These are phyloP conservation scores for Hypoxylon rubiginosum DNA, from an alignment of 2,329 filamentous ascomycete species.

Conservation along the genomic window DNA sequence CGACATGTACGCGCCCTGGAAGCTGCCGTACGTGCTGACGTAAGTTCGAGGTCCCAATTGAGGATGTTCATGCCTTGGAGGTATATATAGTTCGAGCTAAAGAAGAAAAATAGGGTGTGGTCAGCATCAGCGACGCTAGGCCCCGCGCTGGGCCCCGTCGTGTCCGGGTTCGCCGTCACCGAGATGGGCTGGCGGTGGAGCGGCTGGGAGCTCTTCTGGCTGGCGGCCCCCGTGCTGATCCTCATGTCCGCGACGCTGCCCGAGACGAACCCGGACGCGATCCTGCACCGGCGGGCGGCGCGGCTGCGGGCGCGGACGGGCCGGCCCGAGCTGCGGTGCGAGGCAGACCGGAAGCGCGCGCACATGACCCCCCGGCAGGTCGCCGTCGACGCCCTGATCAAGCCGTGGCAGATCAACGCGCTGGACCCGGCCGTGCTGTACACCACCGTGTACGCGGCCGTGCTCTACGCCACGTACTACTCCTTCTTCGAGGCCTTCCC, in stretches of 20 bases:
- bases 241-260: constrained; percentile 36
- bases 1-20: constrained; percentile 42
- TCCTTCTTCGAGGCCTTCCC: constrained; percentile 65
- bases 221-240: constrained; percentile 30
- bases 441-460: constrained; percentile 56
- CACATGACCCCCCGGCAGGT: constrained; percentile 39
- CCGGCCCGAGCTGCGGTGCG: constrained; percentile 28
- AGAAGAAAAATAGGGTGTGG: no score
- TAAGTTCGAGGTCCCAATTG: no score
- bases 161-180: constrained; percentile 36
- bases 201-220: constrained; percentile 39
- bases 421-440: constrained; percentile 54
- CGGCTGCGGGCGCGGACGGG: constrained; percentile 33
- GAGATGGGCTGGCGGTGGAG: constrained; percentile 37
- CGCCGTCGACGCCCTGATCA: constrained; percentile 42
- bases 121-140: constrained; percentile 32
- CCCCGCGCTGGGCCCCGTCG: constrained; percentile 35
- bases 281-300: constrained; percentile 37
- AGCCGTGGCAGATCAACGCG: constrained; percentile 52
- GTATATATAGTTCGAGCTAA: constrained; percentile 34
- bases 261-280: constrained; percentile 51
- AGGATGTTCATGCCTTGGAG: constrained; percentile 35
- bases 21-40: constrained; percentile 36
- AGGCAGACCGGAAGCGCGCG: constrained; percentile 44
- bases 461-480: constrained; percentile 60